Conservation (phyloP, 495 filamentous ascomycete species). For the Amphirosellinia nigrospora region DNA sequence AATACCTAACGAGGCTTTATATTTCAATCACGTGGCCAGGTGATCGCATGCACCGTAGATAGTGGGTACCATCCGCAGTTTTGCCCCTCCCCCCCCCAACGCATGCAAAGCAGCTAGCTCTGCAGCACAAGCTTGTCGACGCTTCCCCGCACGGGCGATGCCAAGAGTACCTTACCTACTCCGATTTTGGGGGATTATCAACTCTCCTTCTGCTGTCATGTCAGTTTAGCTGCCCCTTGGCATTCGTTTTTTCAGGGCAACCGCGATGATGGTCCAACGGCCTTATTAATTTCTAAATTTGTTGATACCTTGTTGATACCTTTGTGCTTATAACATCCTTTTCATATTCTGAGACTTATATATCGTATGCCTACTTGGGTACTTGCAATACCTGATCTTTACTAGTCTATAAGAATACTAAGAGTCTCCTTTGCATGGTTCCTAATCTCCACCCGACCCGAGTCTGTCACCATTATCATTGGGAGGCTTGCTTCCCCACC, state of each 20-base stretch:
- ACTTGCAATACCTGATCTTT: neutral
- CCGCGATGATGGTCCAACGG: neutral
- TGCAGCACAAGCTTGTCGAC: neutral
- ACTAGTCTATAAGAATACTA: neutral
- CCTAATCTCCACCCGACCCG: neutral
- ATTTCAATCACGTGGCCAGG: neutral
- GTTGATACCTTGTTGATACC: too few relatives aligned
- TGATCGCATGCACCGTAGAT: neutral
- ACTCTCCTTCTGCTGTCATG: neutral
- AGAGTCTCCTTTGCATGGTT: neutral
- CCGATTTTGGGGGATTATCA: neutral
- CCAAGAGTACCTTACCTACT: neutral
- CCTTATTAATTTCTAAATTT: too few relatives aligned
- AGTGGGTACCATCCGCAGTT: neutral
- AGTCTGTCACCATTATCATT: neutral
- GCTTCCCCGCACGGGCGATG: slow-evolving; percentile 10
- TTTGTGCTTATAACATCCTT: too few relatives aligned
- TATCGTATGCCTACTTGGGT: neutral
- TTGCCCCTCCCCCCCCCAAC: too few relatives aligned
- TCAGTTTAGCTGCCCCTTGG: neutral
- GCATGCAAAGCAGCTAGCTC: too few relatives aligned
- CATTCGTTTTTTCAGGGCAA: neutral
- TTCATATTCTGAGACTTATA: too few relatives aligned
- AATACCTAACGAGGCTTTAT: neutral
- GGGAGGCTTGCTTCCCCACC: slow-evolving; percentile 18